Conservation (phyloP, 352 stramenopile genomes). For the Pythium biforme region DNA sequence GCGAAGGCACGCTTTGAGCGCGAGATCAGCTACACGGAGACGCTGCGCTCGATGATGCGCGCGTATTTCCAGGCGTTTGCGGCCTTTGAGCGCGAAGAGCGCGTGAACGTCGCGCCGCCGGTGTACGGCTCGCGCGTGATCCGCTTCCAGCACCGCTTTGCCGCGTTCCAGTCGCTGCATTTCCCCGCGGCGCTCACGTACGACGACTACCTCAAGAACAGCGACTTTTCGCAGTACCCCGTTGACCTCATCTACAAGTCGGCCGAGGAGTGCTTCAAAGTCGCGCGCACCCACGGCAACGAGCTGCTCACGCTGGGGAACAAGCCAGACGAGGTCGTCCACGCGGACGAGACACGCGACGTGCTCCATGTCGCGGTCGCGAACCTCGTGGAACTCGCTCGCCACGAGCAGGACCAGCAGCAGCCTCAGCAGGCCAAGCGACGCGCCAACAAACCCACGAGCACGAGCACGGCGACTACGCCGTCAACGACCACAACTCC, state of each 20-base stretch:
- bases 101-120: conserved; percentile 45
- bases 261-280: conserved; percentile 83
- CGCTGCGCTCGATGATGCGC: conserved; percentile 68
- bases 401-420: conserved; percentile 38
- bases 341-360: conserved; percentile 47
- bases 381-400: conserved; percentile 60
- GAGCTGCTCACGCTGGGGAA: conserved; percentile 29
- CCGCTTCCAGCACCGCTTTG: conserved; percentile 80
- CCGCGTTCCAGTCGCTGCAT: conserved; percentile 68
- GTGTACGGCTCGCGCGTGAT: conserved; percentile 64
- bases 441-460: not conserved
- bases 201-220: conserved; percentile 76
- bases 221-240: conserved; percentile 73
- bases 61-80: conserved; percentile 81
- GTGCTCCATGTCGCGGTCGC: conserved; percentile 61
- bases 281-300: conserved; percentile 51
- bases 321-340: conserved; percentile 19
- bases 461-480: not conserved
- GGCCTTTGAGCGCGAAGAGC: conserved; percentile 64
- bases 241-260: conserved; percentile 82
- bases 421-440: not conserved
- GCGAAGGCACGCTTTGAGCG: conserved; percentile 63
- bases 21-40: conserved; percentile 80
- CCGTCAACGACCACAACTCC: not conserved
- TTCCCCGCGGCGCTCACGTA: conserved; percentile 67